phyloP scores from a whole-genome alignment of 768 basidiomycete genomes.

The Ephemerocybe angulata region DNA sequence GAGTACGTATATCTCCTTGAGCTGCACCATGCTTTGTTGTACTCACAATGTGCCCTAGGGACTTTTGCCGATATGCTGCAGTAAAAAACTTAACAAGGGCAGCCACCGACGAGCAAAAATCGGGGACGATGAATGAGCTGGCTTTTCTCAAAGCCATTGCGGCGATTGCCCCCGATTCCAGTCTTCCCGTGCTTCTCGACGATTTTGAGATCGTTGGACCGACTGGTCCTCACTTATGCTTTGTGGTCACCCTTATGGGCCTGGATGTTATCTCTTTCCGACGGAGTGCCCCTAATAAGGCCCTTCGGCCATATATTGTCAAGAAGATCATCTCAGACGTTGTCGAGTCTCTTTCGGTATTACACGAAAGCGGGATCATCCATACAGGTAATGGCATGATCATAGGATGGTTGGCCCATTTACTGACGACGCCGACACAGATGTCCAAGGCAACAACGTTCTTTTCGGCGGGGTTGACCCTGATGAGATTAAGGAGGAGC shows the following conservation, averaged over 20 bases:
- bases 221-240: slow-evolving; percentile 12
- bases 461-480: not conserved
- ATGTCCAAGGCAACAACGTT: not conserved
- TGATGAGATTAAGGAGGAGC: not conserved
- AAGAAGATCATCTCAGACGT: slow-evolving; percentile 3
- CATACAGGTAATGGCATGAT: too few species aligned
- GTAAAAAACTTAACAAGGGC: not conserved
- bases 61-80: not conserved
- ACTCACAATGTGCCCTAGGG: not conserved
- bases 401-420: not conserved
- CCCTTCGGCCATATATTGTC: not conserved
- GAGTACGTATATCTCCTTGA: not conserved
- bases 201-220: slow-evolving; percentile 4
- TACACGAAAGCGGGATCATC: not conserved
- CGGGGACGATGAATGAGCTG: not conserved
- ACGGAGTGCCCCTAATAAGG: slow-evolving; percentile 4
- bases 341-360: not conserved
- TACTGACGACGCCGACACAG: too few species aligned
- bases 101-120: not conserved
- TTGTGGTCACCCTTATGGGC: slow-evolving; percentile 4
- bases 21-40: not conserved
- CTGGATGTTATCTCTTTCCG: slow-evolving; percentile 6
- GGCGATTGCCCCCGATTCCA: not conserved
- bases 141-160: not conserved
- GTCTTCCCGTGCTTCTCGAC: not conserved